Base-by-base conservation (phyloP, 441 rosid genomes). In the Jatropha multifida region DNA sequence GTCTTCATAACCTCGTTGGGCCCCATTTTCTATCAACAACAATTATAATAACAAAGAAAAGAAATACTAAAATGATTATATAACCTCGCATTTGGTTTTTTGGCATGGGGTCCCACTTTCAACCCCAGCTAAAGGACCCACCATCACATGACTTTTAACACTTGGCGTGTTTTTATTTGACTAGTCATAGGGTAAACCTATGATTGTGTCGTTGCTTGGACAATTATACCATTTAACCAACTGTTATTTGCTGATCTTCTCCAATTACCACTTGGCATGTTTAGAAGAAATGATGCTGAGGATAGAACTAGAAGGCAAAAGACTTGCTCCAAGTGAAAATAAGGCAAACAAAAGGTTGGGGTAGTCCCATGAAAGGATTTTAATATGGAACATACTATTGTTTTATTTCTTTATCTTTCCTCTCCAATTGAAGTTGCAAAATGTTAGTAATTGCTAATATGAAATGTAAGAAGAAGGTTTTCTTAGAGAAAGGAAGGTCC, bases 351-450 rank as follows among this genome's bases (percentile, higher is more conserved):
- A 38, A 38, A 27, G 32, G 56, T 52, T 48, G 51, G 51, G 49
- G 27, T 23, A 46, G 6, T 49, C 20, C 41, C 46, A 67, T 67
- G 6, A 27, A 68, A 5, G 7, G 40, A 27, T 20, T 40, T 66
- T 58, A 65, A 80, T 69, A 60, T 77, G 76, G 49, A 20, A 13
- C 12, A 27, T 58, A 6, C 10, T 8, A 23, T 23, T 27, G 4
- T 40, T 20, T 13, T 55, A 17, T 73, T 78, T 77, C 51, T 10
- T 8, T 46, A 32, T 42, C 14, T 44, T 59, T 18, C 40, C 48
- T 80, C 74, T 78, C 48, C 2, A 66, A 65, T 64, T 58, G 72
- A 81, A 72, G 78, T 64, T 42, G 54, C 37, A 7, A 52, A 41
- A 72, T 23, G 23, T 23, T 23, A 23, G 23, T 23, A 23, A 23